Evolutionary conservation across 495 filamentous ascomycete genomes (phyloP).

Genomic region (Podospora pseudoanserina): DNA sequence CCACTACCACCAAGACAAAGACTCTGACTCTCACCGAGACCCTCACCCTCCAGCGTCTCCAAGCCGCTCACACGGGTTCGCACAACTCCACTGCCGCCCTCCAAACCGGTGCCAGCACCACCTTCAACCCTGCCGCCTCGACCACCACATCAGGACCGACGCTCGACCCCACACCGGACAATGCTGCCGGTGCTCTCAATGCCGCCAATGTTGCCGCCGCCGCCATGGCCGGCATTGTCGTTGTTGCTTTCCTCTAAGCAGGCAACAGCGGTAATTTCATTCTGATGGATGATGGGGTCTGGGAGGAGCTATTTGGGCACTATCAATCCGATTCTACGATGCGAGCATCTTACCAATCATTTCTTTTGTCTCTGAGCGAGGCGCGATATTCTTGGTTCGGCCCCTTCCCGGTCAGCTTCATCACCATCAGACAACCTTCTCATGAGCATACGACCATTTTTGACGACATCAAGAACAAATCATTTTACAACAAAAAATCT

Average conservation of each 20-base stretch:
- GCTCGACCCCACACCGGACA: conserved; percentile 24
- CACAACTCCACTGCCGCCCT: conserved; percentile 25
- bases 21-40: conserved; percentile 52
- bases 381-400: conserved; percentile 14
- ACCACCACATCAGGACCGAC: conserved; percentile 20
- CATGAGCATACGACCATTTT: conserved; percentile 6
- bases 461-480: not conserved
- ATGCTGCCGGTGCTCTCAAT: conserved; percentile 34
- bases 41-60: conserved; percentile 44
- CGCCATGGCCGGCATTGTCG: conserved; percentile 43
- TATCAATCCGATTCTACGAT: conserved; percentile 39
- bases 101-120: conserved; percentile 24
- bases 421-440: not conserved
- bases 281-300: conserved; percentile 4
- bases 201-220: conserved; percentile 39
- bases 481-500: conserved; percentile 1
- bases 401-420: not conserved
- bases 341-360: conserved; percentile 42
- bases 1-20: conserved; percentile 46
- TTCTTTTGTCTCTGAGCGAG: conserved; percentile 42
- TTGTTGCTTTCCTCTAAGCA: conserved; percentile 44
- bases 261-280: not conserved
- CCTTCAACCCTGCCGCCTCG: conserved; percentile 27
- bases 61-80: conserved; percentile 18
- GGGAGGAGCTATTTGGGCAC: conserved; percentile 7